These are phyloP conservation scores for Lasiodiplodia sp. DNA, from an alignment of 2,329 filamentous ascomycete genomes.

Conservation along the genomic window DNA sequence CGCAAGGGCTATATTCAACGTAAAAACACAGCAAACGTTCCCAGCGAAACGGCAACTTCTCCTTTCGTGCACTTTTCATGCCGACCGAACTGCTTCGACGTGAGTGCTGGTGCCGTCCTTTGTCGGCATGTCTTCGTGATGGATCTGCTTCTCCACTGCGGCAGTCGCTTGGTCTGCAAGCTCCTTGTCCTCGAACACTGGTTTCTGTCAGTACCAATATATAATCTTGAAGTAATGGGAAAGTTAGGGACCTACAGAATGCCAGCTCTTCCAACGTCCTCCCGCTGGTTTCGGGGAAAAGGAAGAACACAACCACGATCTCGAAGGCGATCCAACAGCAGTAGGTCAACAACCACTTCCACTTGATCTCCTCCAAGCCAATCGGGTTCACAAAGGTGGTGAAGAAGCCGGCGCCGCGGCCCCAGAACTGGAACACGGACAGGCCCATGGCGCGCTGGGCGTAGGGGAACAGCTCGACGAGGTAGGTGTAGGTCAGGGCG, in stretches of 20 bases:
- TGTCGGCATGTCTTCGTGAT: constrained; percentile 35
- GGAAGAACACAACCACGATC: constrained; percentile 47
- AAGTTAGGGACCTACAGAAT: constrained; percentile 35
- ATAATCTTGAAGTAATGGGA: no score
- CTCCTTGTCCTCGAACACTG: constrained; percentile 43
- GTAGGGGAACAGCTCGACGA: constrained; percentile 58
- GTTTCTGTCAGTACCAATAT: constrained; percentile 29
- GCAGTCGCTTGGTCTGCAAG: constrained; percentile 41
- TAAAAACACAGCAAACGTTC: not conserved
- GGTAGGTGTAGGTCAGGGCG: constrained; percentile 63
- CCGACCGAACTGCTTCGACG: constrained; percentile 13
- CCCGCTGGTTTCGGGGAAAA: constrained; percentile 47
- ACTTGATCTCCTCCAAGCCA: constrained; percentile 60
- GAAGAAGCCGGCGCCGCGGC: constrained; percentile 67
- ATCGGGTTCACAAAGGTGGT: constrained; percentile 69
- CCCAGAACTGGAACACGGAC: constrained; percentile 66
- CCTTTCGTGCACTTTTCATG: not conserved
- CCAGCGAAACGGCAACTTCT: not conserved
- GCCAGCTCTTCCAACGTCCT: constrained; percentile 56
- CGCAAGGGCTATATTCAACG: not conserved
- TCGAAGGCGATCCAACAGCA: constrained; percentile 53
- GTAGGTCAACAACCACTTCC: constrained; percentile 51
- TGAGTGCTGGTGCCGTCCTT: not conserved
- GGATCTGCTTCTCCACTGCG: constrained; percentile 43
- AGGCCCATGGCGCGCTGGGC: constrained; percentile 58